These are phyloP conservation scores for Tetrahymena malaccensis DNA, from an alignment of 73 alveolate genomes.

Conservation along the genomic window DNA sequence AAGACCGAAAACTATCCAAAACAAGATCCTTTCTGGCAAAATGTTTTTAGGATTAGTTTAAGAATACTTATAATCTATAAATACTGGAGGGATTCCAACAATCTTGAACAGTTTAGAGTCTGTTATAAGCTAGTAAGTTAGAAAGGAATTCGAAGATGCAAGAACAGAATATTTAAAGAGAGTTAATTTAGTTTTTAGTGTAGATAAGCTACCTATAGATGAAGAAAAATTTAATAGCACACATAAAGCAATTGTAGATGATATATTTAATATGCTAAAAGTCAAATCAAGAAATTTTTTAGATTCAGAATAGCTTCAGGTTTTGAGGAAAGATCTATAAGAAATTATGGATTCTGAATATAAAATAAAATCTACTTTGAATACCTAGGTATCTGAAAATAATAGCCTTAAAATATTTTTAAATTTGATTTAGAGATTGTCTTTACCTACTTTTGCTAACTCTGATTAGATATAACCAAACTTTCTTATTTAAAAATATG, in stretches of 20 bases:
- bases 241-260: neutral
- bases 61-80: constrained; percentile 75
- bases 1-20: constrained; percentile 68
- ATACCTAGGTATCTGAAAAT: neutral
- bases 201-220: constrained; percentile 16
- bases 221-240: constrained; percentile 13
- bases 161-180: neutral
- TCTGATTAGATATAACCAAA: neutral
- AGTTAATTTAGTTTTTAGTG: neutral
- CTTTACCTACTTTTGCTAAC: neutral
- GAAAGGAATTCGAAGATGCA: constrained; percentile 66
- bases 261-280: constrained; percentile 2
- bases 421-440: neutral
- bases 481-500: neutral
- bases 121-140: constrained; percentile 72
- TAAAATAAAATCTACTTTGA: constrained; percentile 16
- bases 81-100: constrained; percentile 79
- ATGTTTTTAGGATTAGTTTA: constrained; percentile 76
- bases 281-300: constrained; percentile 5
- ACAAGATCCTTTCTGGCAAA: constrained; percentile 66
- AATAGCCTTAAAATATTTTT: neutral
- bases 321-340: constrained; percentile 16
- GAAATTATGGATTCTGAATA: constrained; percentile 21
- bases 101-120: constrained; percentile 80
- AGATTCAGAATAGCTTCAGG: neutral